Conservation (phyloP, 2,329 filamentous ascomycete species). For the Dothideomycetidae sp. region DNA sequence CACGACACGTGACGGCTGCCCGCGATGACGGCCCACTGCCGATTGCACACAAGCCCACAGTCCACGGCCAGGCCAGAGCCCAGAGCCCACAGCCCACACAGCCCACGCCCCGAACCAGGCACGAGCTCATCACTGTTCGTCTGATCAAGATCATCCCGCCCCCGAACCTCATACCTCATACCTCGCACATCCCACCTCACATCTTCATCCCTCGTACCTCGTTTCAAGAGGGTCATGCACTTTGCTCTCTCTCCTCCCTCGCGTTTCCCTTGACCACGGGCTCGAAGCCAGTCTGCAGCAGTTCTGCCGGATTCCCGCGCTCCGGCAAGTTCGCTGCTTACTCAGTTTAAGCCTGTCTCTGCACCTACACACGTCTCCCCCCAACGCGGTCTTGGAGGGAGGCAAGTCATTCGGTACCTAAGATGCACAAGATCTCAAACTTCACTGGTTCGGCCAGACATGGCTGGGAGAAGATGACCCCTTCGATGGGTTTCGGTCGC, state of each 20-base stretch:
- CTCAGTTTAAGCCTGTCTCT: slow-evolving; percentile 8
- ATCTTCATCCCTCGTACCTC: neutral
- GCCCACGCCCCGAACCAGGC: too few species aligned
- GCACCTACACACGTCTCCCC: slow-evolving; percentile 1
- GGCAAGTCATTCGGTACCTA: slow-evolving; percentile 1
- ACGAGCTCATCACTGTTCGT: too few species aligned
- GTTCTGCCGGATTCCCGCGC: slow-evolving; percentile 2
- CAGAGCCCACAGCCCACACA: too few species aligned
- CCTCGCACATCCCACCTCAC: too few species aligned
- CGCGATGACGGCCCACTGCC: too few species aligned
- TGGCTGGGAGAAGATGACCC: slow-evolving; percentile 55
- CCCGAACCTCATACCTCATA: neutral
- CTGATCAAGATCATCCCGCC: neutral
- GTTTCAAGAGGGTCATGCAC: neutral
- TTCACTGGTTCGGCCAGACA: slow-evolving; percentile 51
- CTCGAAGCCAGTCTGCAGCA: slow-evolving; percentile 4
- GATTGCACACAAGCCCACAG: too few species aligned
- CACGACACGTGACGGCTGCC: neutral
- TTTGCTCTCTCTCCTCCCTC: neutral
- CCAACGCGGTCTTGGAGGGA: slow-evolving; percentile 10
- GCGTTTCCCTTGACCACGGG: neutral
- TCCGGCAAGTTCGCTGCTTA: neutral
- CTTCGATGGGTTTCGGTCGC: slow-evolving; percentile 42
- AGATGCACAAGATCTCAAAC: slow-evolving; percentile 55
- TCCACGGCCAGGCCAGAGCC: too few species aligned